Conservation (phyloP, 2,329 filamentous ascomycete species). For the Allantophomopsis cytisporea region DNA sequence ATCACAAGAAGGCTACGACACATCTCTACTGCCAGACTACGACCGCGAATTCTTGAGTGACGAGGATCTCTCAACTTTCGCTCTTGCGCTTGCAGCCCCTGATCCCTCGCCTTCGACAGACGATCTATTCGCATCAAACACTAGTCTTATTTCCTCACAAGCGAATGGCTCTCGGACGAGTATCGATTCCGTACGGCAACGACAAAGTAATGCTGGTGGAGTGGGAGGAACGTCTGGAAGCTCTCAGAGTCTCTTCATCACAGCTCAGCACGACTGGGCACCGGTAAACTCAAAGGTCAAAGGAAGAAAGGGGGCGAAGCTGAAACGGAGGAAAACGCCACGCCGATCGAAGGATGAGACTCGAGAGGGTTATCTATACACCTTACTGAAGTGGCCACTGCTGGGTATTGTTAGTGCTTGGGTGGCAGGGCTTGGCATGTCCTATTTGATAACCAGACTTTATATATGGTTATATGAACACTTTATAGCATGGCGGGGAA, state of each 20-base stretch:
- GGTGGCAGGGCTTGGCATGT: slow-evolving; percentile 58
- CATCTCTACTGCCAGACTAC: slow-evolving; percentile 60
- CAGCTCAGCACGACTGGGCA: slow-evolving; percentile 91
- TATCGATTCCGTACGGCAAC: slow-evolving; percentile 3
- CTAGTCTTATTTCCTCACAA: background rate
- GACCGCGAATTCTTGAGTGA: slow-evolving; percentile 64
- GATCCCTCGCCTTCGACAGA: slow-evolving; percentile 54
- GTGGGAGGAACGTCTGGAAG: background rate
- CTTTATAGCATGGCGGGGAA: slow-evolving; percentile 77
- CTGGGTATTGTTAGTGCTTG: slow-evolving; percentile 68
- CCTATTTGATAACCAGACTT: slow-evolving; percentile 69
- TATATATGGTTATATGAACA: slow-evolving; percentile 94
- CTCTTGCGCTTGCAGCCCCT: slow-evolving; percentile 68
- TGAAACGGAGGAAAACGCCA: slow-evolving; percentile 19
- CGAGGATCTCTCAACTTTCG: slow-evolving; percentile 65
- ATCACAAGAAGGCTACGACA: slow-evolving; percentile 55
- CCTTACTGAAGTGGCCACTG: slow-evolving; percentile 82
- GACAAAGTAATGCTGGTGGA: background rate
- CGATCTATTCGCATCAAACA: slow-evolving; percentile 21
- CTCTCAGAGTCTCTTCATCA: slow-evolving; percentile 44
- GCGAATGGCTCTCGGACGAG: slow-evolving; percentile 4
- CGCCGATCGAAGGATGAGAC: slow-evolving; percentile 73
- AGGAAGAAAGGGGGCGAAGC: slow-evolving; percentile 6
- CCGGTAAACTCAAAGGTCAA: slow-evolving; percentile 64
- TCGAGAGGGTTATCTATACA: slow-evolving; percentile 83